These are phyloP conservation scores for Parascedosporium putredinis DNA, from an alignment of 2,329 filamentous ascomycete species.

Conservation along the genomic window DNA sequence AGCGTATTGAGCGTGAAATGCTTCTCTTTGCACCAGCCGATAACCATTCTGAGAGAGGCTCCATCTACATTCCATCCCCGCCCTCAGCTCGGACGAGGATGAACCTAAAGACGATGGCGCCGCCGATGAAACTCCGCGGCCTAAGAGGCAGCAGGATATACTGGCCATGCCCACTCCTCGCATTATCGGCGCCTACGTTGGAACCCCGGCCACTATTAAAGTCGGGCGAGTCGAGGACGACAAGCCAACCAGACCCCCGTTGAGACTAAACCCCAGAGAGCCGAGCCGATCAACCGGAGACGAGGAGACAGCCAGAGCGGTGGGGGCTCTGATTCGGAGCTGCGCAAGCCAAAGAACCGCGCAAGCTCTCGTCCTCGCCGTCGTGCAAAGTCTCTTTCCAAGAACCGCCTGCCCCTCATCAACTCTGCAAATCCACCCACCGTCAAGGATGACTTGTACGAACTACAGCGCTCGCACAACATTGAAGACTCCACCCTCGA, in stretches of 20 bases:
- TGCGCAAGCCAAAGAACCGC: not conserved
- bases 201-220: constrained; percentile 40
- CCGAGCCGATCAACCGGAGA: not conserved
- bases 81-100: constrained; percentile 32
- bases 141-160: constrained; percentile 30
- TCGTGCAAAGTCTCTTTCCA: constrained; percentile 29
- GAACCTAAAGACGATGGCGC: constrained; percentile 47
- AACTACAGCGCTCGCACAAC: constrained; percentile 40
- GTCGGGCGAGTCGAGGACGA: constrained; percentile 21
- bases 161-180: constrained; percentile 41
- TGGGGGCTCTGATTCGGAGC: constrained; percentile 3
- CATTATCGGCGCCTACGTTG: constrained; percentile 45
- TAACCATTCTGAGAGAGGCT: constrained; percentile 45
- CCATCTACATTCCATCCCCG: constrained; percentile 39
- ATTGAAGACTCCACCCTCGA: constrained; percentile 52
- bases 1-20: constrained; percentile 46
- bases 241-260: constrained; percentile 22
- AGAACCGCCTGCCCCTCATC: constrained; percentile 32
- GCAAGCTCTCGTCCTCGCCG: constrained; percentile 11
- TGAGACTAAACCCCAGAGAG: not conserved
- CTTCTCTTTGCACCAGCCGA: constrained; percentile 44
- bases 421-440: constrained; percentile 45
- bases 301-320: not conserved
- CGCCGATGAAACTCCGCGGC: constrained; percentile 38
- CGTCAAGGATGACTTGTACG: constrained; percentile 44